Conservation (phyloP, 345 rosid genomes). For the Melaleuca quinquenervia region DNA sequence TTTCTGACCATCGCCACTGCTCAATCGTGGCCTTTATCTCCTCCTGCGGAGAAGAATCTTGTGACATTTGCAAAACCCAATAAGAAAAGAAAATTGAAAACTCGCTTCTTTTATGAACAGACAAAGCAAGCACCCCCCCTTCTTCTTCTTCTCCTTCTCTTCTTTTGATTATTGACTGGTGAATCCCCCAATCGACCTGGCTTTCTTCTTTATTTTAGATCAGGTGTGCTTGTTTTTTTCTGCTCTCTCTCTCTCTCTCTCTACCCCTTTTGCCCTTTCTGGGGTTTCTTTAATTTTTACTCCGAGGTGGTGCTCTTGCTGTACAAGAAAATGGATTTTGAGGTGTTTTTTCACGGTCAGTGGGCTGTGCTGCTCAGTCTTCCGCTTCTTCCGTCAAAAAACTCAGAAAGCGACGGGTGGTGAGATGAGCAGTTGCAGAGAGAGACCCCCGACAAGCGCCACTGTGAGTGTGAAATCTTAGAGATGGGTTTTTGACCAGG, state of each 20-base stretch:
- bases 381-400: not conserved
- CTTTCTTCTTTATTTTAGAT: not conserved
- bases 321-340: not conserved
- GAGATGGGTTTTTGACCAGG: constrained; percentile 33
- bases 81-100: not conserved
- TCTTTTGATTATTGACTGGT: not conserved
- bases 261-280: not conserved
- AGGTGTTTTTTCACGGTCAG: not conserved
- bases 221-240: not conserved
- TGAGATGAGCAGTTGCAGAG: not conserved
- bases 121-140: not conserved
- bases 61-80: constrained; percentile 54
- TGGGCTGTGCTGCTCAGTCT: not conserved
- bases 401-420: constrained; percentile 49
- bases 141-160: not conserved
- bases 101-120: constrained; percentile 10
- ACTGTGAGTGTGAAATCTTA: constrained; percentile 25
- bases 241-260: not conserved
- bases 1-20: constrained; percentile 96
- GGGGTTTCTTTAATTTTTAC: not conserved
- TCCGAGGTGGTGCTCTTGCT: not conserved
- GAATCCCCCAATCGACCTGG: not conserved
- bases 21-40: constrained; percentile 57
- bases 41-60: constrained; percentile 35
- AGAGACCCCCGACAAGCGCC: constrained; percentile 41